Conservation (phyloP, 1,284 basidiomycete species). For the Rhodotorula mucilaginosa region DNA sequence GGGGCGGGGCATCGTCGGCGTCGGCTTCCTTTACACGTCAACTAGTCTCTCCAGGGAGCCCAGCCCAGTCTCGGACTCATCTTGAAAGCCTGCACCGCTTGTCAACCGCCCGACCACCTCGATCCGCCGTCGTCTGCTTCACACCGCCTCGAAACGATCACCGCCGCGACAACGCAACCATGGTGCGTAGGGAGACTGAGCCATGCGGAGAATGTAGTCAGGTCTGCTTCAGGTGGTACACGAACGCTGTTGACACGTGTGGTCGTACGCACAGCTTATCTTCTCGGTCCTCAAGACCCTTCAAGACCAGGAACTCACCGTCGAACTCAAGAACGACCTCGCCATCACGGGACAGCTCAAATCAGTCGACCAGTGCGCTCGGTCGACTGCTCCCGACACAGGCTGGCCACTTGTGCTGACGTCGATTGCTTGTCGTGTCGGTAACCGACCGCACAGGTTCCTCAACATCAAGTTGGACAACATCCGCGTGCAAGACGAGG, state of each 20-base stretch:
- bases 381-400: neutral
- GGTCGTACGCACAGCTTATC: slow-evolving; percentile 63
- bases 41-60: no score
- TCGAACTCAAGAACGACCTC: slow-evolving; percentile 98
- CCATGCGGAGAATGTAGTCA: neutral
- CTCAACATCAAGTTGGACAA: slow-evolving; percentile 94
- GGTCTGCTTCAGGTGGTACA: neutral
- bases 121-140: neutral
- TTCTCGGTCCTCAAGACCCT: slow-evolving; percentile 99
- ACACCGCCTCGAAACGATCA: neutral
- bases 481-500: slow-evolving; percentile 88
- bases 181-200: neutral
- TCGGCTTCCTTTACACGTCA: no score
- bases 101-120: neutral
- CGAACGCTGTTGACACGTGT: neutral
- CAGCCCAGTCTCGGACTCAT: neutral
- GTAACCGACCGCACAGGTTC: slow-evolving; percentile 60
- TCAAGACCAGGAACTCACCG: slow-evolving; percentile 71
- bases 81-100: neutral
- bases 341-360: slow-evolving; percentile 94
- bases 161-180: neutral
- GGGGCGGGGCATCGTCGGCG: no score
- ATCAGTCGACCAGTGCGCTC: slow-evolving; percentile 91
- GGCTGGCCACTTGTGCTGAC: neutral
- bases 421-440: neutral